Base-by-base conservation (phyloP, 2,329 filamentous ascomycete genomes). In the Pseudogymnoascus sp. region DNA sequence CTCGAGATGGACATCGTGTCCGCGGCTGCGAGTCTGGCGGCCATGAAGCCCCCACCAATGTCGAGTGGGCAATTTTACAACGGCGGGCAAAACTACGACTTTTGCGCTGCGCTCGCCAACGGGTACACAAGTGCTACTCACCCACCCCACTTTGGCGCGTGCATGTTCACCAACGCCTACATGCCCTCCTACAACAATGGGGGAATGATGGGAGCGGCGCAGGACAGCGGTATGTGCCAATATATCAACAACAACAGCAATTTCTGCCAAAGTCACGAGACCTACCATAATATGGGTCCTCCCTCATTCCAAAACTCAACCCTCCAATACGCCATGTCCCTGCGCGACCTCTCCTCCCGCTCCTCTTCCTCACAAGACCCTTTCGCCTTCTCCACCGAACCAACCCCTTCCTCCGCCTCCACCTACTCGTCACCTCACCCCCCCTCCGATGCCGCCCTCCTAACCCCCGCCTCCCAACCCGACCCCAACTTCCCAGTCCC, bases 291-390 rank as follows among this genome's bases (percentile, higher is more conserved):
- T 21, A 59, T 59, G 53, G 31, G 31, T 35, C 53, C 53, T 0
- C 53, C 53, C 1, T 59, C 53, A 7, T 59, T 59, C 53, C 53
- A 59, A 21, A 59, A 59, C n/a, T 59, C 53, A 13, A 59, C 53
- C 16, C 53, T 59, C 53, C 53, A 59, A 59, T 59, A 59, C 35
- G 53, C 53, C 53, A 59, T 59, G 53, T 59, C 53, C 11, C 53
- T 59, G 10, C 53, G 53, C 26, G 53, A 59, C 13, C 35, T 59
- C 16, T 35, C 31, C n/a, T 59, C 53, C 53, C 53, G 53, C 13
- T 33, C 53, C 11, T 59, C 53, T 5, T 35, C 31, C n/a, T 59
- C 53, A 10, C 53, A 59, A 38, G 53, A 59, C 53, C 53, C 53
- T 16, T 59, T 59, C 29, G 16, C 53, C 10, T 59, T 59, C 53